Evolutionary conservation across 2,329 filamentous ascomycete species (phyloP).

Genomic region (Hypoxylon sp.): DNA sequence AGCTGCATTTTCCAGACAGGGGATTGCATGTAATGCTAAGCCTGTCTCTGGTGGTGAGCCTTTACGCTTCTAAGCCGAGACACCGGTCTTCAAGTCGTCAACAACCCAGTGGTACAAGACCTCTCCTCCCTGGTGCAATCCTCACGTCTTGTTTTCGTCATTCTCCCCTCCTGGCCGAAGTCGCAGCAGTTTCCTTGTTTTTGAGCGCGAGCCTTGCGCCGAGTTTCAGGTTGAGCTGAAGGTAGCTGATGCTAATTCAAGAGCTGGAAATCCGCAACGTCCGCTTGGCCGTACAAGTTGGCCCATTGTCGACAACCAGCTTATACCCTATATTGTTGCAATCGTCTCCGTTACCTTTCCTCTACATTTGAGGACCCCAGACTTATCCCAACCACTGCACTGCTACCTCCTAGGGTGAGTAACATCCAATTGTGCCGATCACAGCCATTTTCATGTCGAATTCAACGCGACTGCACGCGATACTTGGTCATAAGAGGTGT

Average conservation of each 20-base stretch:
- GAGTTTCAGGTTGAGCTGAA: conserved; percentile 6
- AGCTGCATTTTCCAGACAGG: conserved; percentile 10
- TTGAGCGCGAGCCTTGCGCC: background rate
- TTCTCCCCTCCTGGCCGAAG: conserved; percentile 4
- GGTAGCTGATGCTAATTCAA: background rate
- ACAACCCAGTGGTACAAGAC: background rate
- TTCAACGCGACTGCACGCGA: background rate
- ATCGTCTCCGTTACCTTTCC: background rate
- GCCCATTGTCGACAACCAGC: background rate
- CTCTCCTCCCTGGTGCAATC: background rate
- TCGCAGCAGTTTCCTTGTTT: conserved; percentile 5
- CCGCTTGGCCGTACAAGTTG: background rate
- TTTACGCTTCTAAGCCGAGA: conserved; percentile 10
- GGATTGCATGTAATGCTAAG: conserved; percentile 6
- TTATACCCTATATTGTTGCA: conserved; percentile 3
- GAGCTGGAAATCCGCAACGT: background rate
- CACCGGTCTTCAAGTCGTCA: conserved; percentile 8
- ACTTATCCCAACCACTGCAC: too few relatives aligned
- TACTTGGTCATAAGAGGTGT: background rate
- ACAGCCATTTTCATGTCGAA: background rate
- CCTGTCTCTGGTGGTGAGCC: conserved; percentile 2
- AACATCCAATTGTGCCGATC: conserved; percentile 3
- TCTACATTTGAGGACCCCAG: too few relatives aligned
- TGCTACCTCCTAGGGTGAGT: too few relatives aligned
- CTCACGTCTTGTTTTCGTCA: conserved; percentile 17